Percentiles rank a stretch among this genome's conserved stretches.
phyloP scores from a whole-genome alignment of 148 eudicot species.

The Chenopodium formosanum region DNA sequence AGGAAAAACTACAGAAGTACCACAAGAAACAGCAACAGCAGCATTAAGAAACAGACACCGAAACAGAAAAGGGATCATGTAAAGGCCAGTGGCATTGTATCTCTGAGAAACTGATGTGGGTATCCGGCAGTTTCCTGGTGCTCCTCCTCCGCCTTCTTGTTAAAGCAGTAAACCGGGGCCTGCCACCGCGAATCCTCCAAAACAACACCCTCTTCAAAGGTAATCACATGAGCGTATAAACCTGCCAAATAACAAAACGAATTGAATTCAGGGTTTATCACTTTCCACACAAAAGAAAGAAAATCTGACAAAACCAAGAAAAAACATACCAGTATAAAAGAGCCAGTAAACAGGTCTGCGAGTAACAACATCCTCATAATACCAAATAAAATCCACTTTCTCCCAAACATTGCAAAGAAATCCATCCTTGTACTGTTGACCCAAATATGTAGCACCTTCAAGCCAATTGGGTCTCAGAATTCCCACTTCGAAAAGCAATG shows the following conservation, averaged over 20 bases:
- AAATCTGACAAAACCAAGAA: not conserved
- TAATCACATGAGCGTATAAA: conserved; percentile 56
- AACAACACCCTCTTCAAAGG: conserved; percentile 65
- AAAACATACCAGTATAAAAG: conserved; percentile 45
- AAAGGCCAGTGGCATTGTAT: not conserved
- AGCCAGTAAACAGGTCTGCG: conserved; percentile 63
- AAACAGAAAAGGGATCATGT: not conserved
- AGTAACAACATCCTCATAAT: conserved; percentile 59
- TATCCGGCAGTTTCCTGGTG: not conserved
- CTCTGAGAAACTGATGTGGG: conserved; percentile 2
- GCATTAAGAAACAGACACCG: not conserved
- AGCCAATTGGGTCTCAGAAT: conserved; percentile 62
- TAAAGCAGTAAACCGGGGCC: conserved; percentile 55
- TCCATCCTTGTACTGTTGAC: conserved; percentile 38
- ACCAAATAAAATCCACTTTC: conserved; percentile 61
- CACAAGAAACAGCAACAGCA: not conserved
- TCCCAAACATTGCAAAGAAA: conserved; percentile 62
- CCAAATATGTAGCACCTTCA: conserved; percentile 38
- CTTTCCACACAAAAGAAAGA: not conserved
- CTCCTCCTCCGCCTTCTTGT: conserved; percentile 11
- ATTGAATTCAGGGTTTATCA: too few relatives aligned
- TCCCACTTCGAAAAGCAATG: conserved; percentile 39
- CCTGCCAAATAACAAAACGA: conserved; percentile 31
- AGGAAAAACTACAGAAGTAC: not conserved
- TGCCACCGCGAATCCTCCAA: conserved; percentile 64